These are phyloP conservation scores for Lasiodiplodia sp. DNA, from an alignment of 2,329 filamentous ascomycete genomes.

Conservation along the genomic window DNA sequence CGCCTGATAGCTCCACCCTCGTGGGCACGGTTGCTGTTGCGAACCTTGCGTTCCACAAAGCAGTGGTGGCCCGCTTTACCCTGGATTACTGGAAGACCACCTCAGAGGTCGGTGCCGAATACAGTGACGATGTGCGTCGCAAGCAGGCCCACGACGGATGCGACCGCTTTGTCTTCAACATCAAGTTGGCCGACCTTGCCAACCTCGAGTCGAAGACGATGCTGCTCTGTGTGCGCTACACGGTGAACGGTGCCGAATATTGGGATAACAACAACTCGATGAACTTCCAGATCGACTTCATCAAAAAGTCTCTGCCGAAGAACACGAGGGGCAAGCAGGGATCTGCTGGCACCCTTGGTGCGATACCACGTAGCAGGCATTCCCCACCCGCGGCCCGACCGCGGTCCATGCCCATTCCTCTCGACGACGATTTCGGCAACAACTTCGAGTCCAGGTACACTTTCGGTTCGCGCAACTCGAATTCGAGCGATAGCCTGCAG, in stretches of 20 bases:
- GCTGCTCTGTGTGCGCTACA: slow-evolving; percentile 90
- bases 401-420: slow-evolving; percentile 59
- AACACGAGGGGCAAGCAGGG: slow-evolving; percentile 50
- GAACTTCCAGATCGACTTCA: slow-evolving; percentile 96
- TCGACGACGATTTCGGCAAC: slow-evolving; percentile 75
- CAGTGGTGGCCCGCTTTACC: slow-evolving; percentile 90
- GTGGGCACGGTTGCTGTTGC: slow-evolving; percentile 84
- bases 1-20: slow-evolving; percentile 83
- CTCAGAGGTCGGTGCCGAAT: slow-evolving; percentile 92
- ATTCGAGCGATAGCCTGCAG: slow-evolving; percentile 66
- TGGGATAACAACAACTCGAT: slow-evolving; percentile 92
- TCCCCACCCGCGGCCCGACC: slow-evolving; percentile 56
- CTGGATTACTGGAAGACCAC: slow-evolving; percentile 99
- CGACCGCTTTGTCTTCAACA: slow-evolving; percentile 92
- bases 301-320: slow-evolving; percentile 73
- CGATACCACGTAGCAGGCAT: slow-evolving; percentile 58
- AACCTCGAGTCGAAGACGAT: slow-evolving; percentile 93
- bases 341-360: slow-evolving; percentile 57
- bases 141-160: slow-evolving; percentile 71
- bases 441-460: slow-evolving; percentile 55
- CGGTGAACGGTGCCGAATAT: slow-evolving; percentile 80
- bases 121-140: slow-evolving; percentile 76
- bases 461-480: slow-evolving; percentile 50
- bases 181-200: slow-evolving; percentile 88
- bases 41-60: slow-evolving; percentile 90